Conservation (phyloP, 306 rosid species). For the Acacia melanoxylon region DNA sequence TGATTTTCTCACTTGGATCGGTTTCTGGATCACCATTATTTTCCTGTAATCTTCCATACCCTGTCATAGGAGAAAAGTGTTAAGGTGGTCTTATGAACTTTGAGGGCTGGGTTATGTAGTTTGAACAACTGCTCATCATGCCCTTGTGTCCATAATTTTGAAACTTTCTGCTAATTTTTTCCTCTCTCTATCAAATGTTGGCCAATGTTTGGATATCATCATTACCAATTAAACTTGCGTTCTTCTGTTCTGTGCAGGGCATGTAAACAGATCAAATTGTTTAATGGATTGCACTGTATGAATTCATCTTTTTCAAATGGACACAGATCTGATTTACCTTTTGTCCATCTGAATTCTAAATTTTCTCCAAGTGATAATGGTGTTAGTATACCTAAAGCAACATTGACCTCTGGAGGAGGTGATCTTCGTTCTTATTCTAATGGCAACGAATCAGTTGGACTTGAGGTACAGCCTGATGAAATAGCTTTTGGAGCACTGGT, state of each 20-base stretch:
- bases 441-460: slow-evolving; percentile 35
- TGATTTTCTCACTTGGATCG: not conserved
- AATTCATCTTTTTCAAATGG: slow-evolving; percentile 16
- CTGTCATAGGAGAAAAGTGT: not conserved
- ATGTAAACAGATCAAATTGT: slow-evolving; percentile 28
- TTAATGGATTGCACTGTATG: slow-evolving; percentile 24
- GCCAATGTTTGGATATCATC: not conserved
- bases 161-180: not conserved
- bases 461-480: slow-evolving; percentile 40
- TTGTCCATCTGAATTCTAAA: slow-evolving; percentile 34
- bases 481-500: slow-evolving; percentile 44
- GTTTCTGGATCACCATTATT: not conserved
- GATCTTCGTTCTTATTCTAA: slow-evolving; percentile 47
- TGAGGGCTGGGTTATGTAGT: not conserved
- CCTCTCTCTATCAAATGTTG: not conserved
- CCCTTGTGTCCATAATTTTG: not conserved
- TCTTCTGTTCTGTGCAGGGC: slow-evolving; percentile 22
- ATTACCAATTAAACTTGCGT: not conserved
- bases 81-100: not conserved
- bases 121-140: not conserved
- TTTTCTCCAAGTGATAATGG: slow-evolving; percentile 35
- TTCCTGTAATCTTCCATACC: not conserved
- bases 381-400: slow-evolving; percentile 46
- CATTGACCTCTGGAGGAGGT: slow-evolving; percentile 58
- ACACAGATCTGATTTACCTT: slow-evolving; percentile 9